Evolutionary conservation across 2,329 filamentous ascomycete genomes (phyloP).

Genomic region (Drechslerella stenobrocha): DNA sequence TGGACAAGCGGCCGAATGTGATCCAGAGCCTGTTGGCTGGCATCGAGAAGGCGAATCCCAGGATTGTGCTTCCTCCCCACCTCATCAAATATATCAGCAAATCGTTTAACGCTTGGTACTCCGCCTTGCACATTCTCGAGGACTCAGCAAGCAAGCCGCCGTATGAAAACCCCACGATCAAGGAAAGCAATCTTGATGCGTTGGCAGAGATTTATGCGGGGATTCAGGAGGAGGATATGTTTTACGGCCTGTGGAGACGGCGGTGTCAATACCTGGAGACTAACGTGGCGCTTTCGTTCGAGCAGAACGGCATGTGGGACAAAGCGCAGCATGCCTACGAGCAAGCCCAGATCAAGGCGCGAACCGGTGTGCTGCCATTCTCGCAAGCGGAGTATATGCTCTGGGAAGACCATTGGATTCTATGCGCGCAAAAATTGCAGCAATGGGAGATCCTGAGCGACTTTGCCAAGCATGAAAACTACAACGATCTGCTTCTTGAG

Average conservation of each 20-base stretch:
- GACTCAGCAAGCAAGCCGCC: slow-evolving; percentile 82
- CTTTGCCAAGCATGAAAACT: slow-evolving; percentile 97
- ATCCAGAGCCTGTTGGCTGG: slow-evolving; percentile 89
- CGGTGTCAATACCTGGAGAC: slow-evolving; percentile 96
- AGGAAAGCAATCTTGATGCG: slow-evolving; percentile 94
- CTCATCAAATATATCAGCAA: slow-evolving; percentile 93
- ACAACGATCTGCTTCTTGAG: slow-evolving; percentile 92
- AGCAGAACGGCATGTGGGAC: slow-evolving; percentile 99
- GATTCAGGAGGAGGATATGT: slow-evolving; percentile 92
- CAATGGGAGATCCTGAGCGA: slow-evolving; percentile 98
- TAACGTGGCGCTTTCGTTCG: slow-evolving; percentile 93
- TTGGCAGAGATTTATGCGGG: slow-evolving; percentile 89
- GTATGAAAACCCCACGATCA: slow-evolving; percentile 77
- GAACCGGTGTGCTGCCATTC: slow-evolving; percentile 93
- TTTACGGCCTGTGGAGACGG: slow-evolving; percentile 94
- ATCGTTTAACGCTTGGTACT: slow-evolving; percentile 97
- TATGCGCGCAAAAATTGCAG: slow-evolving; percentile 96
- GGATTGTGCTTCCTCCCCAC: slow-evolving; percentile 91
- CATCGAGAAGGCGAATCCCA: slow-evolving; percentile 77
- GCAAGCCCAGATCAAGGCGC: slow-evolving; percentile 91
- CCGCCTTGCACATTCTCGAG: slow-evolving; percentile 86
- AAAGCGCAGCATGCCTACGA: slow-evolving; percentile 98
- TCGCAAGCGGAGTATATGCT: slow-evolving; percentile 97
- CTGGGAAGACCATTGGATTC: slow-evolving; percentile 99
- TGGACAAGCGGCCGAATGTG: slow-evolving; percentile 93